Evolutionary conservation across 148 eudicot species (phyloP).

Genomic region (Camellia granthamiana): DNA sequence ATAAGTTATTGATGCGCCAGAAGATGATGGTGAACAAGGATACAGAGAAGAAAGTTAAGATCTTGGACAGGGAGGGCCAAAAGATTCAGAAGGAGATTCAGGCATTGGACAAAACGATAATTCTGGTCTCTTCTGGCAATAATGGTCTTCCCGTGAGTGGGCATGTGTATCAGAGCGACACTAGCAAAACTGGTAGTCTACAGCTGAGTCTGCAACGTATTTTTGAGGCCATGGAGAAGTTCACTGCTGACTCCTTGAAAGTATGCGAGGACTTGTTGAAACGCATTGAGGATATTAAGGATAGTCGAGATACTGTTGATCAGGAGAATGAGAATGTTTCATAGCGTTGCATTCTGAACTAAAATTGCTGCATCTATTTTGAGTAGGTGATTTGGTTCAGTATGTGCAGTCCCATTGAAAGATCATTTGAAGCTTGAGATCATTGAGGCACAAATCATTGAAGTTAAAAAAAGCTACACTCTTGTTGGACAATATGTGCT

Average conservation of each 20-base stretch:
- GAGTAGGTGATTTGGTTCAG: background rate
- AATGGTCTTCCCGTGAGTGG: conserved; percentile 46
- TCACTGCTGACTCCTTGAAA: conserved; percentile 56
- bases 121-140: conserved; percentile 38
- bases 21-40: conserved; percentile 58
- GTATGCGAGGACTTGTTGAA: conserved; percentile 73
- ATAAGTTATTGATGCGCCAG: conserved; percentile 66
- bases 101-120: conserved; percentile 65
- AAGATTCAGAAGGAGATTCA: conserved; percentile 79
- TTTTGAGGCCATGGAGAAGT: conserved; percentile 85
- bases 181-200: conserved; percentile 59
- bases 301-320: conserved; percentile 41
- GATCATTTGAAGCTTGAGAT: background rate
- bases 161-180: conserved; percentile 84
- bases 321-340: conserved; percentile 35
- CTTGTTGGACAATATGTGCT: background rate
- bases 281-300: conserved; percentile 58
- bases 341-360: conserved; percentile 25
- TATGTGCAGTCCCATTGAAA: background rate
- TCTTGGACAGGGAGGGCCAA: conserved; percentile 70
- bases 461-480: background rate
- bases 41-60: conserved; percentile 65
- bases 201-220: conserved; percentile 65
- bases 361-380: conserved; percentile 6
- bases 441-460: background rate